Evolutionary conservation across 2,329 filamentous ascomycete genomes (phyloP).

Genomic region (Botrytis elliptica): DNA sequence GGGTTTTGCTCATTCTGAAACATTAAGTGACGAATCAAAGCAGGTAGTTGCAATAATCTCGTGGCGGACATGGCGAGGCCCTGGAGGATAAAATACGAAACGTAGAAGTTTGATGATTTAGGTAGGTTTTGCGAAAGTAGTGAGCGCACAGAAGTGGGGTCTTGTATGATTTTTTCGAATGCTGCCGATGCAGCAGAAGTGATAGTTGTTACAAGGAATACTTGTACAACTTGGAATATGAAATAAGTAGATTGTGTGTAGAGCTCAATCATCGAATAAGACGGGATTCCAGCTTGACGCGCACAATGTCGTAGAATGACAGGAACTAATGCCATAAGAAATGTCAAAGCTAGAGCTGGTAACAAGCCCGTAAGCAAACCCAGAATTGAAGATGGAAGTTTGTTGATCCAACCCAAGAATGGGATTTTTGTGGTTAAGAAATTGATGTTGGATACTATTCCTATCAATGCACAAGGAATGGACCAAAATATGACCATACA

Average conservation of each 20-base stretch:
- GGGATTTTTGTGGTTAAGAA: slow-evolving; percentile 50
- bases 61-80: slow-evolving; percentile 61
- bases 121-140: slow-evolving; percentile 59
- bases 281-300: slow-evolving; percentile 57
- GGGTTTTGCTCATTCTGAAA: slow-evolving; percentile 61
- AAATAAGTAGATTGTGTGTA: slow-evolving; percentile 65
- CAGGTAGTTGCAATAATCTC: slow-evolving; percentile 57
- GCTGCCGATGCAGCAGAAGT: slow-evolving; percentile 60
- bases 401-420: slow-evolving; percentile 57
- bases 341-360: slow-evolving; percentile 57
- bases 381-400: slow-evolving; percentile 53
- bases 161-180: slow-evolving; percentile 48
- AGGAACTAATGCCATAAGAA: slow-evolving; percentile 60
- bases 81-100: slow-evolving; percentile 67
- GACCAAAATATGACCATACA: slow-evolving; percentile 66
- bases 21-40: slow-evolving; percentile 56
- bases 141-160: slow-evolving; percentile 49
- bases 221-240: slow-evolving; percentile 61
- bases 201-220: slow-evolving; percentile 66
- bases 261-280: slow-evolving; percentile 58
- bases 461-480: slow-evolving; percentile 64
- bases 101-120: slow-evolving; percentile 64
- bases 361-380: slow-evolving; percentile 63
- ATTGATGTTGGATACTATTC: slow-evolving; percentile 63
- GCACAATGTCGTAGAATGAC: slow-evolving; percentile 61